Percentiles rank a stretch among this genome's conserved stretches.
These are phyloP conservation scores for Asparagopsis taxiformis DNA, from an alignment of 31 red algal species.

Conservation along the genomic window DNA sequence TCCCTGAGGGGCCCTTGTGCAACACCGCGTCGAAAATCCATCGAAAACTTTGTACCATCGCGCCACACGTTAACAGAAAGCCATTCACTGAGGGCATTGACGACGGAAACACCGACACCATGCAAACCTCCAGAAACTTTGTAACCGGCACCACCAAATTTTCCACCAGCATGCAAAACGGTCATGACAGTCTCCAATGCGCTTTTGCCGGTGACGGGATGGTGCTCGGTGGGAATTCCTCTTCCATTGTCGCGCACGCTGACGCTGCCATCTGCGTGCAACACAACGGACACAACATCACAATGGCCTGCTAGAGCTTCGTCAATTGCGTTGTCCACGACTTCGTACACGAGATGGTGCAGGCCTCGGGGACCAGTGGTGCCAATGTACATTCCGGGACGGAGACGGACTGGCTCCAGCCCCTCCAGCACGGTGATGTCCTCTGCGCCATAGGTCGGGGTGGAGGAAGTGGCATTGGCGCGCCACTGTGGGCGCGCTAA, in stretches of 20 bases:
- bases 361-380: constrained; percentile 91
- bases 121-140: constrained; percentile 97
- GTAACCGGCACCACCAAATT: constrained; percentile 97
- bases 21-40: constrained; percentile 68
- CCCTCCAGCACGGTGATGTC: constrained; percentile 95
- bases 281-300: constrained; percentile 47
- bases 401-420: constrained; percentile 91
- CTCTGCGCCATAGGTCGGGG: constrained; percentile 73
- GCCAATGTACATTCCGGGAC: constrained; percentile 99
- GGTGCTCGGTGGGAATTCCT: constrained; percentile 91
- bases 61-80: constrained; percentile 74
- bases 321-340: constrained; percentile 99
- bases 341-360: constrained; percentile 98
- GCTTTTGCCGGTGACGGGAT: constrained; percentile 88
- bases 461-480: not conserved
- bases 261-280: constrained; percentile 83
- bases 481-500: not conserved
- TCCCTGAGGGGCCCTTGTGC: constrained; percentile 2
- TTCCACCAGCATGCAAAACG: constrained; percentile 97
- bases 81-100: constrained; percentile 97
- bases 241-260: constrained; percentile 92
- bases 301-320: constrained; percentile 96
- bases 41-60: constrained; percentile 52
- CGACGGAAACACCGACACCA: constrained; percentile 99
- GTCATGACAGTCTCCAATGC: constrained; percentile 99